phyloP scores from a whole-genome alignment of 2,329 filamentous ascomycete species.

The Neonectria hederae region DNA sequence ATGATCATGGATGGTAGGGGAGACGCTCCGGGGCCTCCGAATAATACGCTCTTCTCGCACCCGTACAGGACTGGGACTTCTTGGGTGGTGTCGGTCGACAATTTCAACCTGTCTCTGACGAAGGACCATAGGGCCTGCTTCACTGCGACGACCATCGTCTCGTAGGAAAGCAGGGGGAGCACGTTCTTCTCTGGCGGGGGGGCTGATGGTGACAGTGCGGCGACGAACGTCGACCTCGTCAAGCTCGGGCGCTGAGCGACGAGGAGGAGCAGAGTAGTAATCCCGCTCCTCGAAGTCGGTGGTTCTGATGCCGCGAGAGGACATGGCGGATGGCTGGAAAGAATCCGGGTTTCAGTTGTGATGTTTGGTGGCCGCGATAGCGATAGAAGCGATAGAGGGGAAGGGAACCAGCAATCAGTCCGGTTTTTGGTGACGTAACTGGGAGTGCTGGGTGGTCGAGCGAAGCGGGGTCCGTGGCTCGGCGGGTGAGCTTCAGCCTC shows the following conservation, averaged over 20 bases:
- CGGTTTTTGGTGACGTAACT: constrained; percentile 11
- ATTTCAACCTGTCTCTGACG: constrained; percentile 66
- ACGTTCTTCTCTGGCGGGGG: constrained; percentile 55
- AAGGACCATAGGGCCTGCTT: constrained; percentile 63
- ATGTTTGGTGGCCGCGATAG: constrained; percentile 4
- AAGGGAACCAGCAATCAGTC: constrained; percentile 2
- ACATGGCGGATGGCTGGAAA: constrained; percentile 36
- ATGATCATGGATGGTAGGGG: constrained; percentile 46
- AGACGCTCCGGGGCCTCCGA: constrained; percentile 55
- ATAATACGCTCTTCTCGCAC: constrained; percentile 56
- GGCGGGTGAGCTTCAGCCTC: constrained; percentile 31
- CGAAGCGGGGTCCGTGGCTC: constrained; percentile 5
- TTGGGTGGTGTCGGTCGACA: constrained; percentile 58
- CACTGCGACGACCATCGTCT: constrained; percentile 57
- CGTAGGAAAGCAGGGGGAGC: constrained; percentile 60
- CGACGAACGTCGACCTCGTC: constrained; percentile 50
- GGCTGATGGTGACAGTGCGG: constrained; percentile 50
- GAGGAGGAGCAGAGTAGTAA: constrained; percentile 51
- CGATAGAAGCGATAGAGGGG: not conserved
- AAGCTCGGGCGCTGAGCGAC: constrained; percentile 46
- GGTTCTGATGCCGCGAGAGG: constrained; percentile 36
- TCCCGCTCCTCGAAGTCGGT: constrained; percentile 60
- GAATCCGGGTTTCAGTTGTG: constrained; percentile 14
- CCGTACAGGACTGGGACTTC: constrained; percentile 55
- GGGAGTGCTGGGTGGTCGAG: constrained; percentile 1